Evolutionary conservation across 2,329 filamentous ascomycete genomes (phyloP).

Genomic region (Fusarium pseudonygamai): DNA sequence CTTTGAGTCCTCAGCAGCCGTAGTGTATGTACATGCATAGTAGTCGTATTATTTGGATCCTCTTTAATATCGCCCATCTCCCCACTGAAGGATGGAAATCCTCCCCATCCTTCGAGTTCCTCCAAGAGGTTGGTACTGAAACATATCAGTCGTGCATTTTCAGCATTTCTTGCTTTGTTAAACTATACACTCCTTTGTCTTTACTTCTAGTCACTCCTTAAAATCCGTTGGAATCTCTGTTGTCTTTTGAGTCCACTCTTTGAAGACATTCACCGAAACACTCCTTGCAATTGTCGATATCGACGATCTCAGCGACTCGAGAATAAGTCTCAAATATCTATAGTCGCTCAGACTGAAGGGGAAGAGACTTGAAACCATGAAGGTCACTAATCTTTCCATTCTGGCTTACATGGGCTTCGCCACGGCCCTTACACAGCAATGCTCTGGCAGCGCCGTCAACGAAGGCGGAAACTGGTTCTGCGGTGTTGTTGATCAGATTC

Average conservation of each 20-base stretch:
- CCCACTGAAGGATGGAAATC: conserved; percentile 2
- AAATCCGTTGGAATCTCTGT: conserved; percentile 24
- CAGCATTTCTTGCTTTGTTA: conserved; percentile 14
- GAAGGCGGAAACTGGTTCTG: conserved; percentile 73
- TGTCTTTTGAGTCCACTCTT: conserved; percentile 21
- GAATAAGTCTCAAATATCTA: conserved; percentile 1
- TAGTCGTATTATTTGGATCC: background rate
- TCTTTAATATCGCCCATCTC: conserved; percentile 34
- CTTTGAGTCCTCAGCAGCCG: background rate
- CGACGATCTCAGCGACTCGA: background rate
- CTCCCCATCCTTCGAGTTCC: conserved; percentile 20
- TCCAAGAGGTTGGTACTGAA: conserved; percentile 31
- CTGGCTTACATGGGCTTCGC: conserved; percentile 45
- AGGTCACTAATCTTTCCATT: conserved; percentile 40
- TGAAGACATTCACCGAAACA: conserved; percentile 19
- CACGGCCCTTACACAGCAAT: conserved; percentile 48
- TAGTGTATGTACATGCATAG: background rate
- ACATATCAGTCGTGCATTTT: conserved; percentile 25
- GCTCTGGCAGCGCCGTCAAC: conserved; percentile 47
- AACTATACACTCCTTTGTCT: conserved; percentile 37
- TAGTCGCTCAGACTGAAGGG: background rate
- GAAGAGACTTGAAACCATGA: conserved; percentile 42
- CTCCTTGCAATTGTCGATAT: background rate
- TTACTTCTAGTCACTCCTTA: conserved; percentile 30
- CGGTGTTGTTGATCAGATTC: conserved; percentile 70